Conservation (phyloP, 2,329 filamentous ascomycete genomes). For the Alternaria brassicae region DNA sequence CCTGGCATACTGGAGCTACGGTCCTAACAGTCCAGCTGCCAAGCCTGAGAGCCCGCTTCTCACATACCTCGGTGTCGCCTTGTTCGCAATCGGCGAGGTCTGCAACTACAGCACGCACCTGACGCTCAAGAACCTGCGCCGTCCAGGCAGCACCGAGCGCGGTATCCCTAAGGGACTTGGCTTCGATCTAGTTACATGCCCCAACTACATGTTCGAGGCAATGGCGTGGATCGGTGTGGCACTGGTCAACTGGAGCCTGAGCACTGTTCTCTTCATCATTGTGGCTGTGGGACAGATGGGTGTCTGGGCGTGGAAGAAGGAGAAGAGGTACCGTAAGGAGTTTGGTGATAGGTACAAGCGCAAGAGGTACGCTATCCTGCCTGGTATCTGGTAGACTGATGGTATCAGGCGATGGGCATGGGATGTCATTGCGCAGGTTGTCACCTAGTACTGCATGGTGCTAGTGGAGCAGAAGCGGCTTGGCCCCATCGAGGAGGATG, state of each 20-base stretch:
- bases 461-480: constrained; percentile 6
- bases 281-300: constrained; percentile 82
- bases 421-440: not conserved
- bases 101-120: constrained; percentile 82
- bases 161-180: constrained; percentile 87
- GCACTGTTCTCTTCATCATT: constrained; percentile 76
- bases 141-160: constrained; percentile 77
- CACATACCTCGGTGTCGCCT: constrained; percentile 67
- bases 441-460: not conserved
- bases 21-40: constrained; percentile 73
- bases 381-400: constrained; percentile 69
- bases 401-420: not conserved
- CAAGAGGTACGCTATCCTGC: constrained; percentile 85
- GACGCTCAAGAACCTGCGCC: constrained; percentile 78
- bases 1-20: constrained; percentile 85
- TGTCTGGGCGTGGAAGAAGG: constrained; percentile 89
- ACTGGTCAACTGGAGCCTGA: constrained; percentile 78
- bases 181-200: constrained; percentile 88
- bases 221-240: constrained; percentile 86
- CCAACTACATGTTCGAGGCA: constrained; percentile 95
- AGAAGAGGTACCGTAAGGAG: constrained; percentile 85
- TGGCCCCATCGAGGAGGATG: not conserved
- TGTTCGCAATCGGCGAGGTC: constrained; percentile 80
- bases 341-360: constrained; percentile 95
- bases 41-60: constrained; percentile 55